These are phyloP conservation scores for Hondaea fermentalgiana DNA, from an alignment of 108 stramenopile genomes.

Conservation along the genomic window DNA sequence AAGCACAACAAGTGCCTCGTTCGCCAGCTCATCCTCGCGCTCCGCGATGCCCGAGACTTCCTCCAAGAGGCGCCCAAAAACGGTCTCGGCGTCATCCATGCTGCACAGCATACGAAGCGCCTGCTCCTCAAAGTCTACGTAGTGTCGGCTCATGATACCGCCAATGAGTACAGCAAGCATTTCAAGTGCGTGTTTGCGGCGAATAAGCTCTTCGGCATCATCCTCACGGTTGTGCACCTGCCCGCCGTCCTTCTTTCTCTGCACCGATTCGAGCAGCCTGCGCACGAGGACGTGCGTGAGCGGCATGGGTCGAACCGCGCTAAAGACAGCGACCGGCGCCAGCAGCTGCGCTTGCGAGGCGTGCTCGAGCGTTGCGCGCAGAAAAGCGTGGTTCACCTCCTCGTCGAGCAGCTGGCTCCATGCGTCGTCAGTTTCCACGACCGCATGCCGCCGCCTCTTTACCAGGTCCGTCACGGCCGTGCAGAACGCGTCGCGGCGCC, in stretches of 20 bases:
- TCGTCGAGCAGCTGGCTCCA: neutral
- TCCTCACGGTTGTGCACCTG: neutral
- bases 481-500: neutral
- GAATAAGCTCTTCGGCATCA: neutral
- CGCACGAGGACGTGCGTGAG: constrained; percentile 12
- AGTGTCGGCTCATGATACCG: neutral
- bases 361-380: neutral
- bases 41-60: neutral
- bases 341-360: neutral
- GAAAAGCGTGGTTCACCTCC: neutral
- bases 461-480: neutral
- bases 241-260: neutral
- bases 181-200: neutral
- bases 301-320: neutral
- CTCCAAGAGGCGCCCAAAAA: neutral
- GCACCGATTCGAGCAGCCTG: neutral
- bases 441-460: neutral
- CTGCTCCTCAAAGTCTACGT: constrained; percentile 11
- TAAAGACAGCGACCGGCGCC: neutral
- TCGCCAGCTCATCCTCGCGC: neutral
- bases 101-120: neutral
- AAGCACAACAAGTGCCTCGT: neutral
- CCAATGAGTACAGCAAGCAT: neutral
- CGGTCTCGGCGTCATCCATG: neutral
- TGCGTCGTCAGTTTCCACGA: neutral